Conservation (phyloP, 805 yeast species). For the Candida mattraensis region DNA sequence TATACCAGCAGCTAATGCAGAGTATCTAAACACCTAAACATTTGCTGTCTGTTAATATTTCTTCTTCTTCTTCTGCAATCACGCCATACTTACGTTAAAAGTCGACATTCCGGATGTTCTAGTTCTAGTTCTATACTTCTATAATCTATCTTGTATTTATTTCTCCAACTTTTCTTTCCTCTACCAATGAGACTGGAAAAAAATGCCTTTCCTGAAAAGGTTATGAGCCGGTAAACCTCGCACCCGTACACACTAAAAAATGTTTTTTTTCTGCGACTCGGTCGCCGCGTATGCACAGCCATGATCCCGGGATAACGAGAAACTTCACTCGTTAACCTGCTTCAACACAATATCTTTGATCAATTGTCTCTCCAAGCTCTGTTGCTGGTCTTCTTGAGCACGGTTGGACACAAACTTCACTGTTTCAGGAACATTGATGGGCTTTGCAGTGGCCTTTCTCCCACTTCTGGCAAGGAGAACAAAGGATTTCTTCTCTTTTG, state of each 20-base stretch:
- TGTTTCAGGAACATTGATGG: slow-evolving; percentile 51
- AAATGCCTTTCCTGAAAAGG: slow-evolving; percentile 9
- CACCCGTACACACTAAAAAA: slow-evolving; percentile 3
- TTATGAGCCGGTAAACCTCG: slow-evolving; percentile 8
- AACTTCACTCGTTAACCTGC: slow-evolving; percentile 26
- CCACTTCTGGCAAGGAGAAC: slow-evolving; percentile 57
- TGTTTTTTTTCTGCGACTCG: slow-evolving; percentile 3
- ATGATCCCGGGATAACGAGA: no score
- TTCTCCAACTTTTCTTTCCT: slow-evolving; percentile 8
- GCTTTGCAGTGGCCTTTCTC: slow-evolving; percentile 43
- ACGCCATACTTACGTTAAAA: slow-evolving; percentile 41
- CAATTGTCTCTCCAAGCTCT: slow-evolving; percentile 52
- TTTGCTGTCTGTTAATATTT: not conserved
- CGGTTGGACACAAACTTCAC: slow-evolving; percentile 55
- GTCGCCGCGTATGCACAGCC: no score
- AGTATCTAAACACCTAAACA: slow-evolving; percentile 81
- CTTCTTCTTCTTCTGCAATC: no score
- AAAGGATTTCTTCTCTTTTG: slow-evolving; percentile 36
- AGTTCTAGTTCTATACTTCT: slow-evolving; percentile 8
- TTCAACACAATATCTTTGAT: slow-evolving; percentile 56
- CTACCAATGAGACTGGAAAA: slow-evolving; percentile 16
- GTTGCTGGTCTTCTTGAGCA: slow-evolving; percentile 48
- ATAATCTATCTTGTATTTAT: slow-evolving; percentile 8
- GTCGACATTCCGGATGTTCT: slow-evolving; percentile 41
- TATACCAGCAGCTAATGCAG: slow-evolving; percentile 86